These are phyloP conservation scores for Fraxinus sp. DNA, from an alignment of 305 asterid species.

Conservation along the genomic window DNA sequence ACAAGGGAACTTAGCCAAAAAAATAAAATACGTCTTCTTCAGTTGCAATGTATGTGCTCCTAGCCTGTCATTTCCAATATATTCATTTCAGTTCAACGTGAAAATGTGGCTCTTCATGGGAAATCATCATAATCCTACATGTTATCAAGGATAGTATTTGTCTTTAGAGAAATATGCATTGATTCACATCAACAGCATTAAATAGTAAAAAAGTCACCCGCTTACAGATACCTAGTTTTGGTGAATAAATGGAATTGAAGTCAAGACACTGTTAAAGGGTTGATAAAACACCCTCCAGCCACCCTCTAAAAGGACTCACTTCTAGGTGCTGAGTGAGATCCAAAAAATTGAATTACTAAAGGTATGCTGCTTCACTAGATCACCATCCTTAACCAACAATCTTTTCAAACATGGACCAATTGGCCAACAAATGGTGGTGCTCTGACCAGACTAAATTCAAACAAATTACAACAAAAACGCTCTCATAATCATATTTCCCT, in stretches of 20 bases:
- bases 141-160: slow-evolving; percentile 6
- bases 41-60: slow-evolving; percentile 19
- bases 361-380: not conserved
- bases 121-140: slow-evolving; percentile 8
- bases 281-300: not conserved
- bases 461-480: not conserved
- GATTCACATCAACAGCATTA: not conserved
- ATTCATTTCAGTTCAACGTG: not conserved
- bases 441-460: not conserved
- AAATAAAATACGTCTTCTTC: slow-evolving; percentile 12
- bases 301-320: not conserved
- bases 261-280: not conserved
- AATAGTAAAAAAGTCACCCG: not conserved
- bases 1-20: slow-evolving; percentile 6
- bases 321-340: not conserved
- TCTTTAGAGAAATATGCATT: not conserved
- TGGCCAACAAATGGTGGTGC: not conserved
- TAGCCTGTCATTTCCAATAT: slow-evolving; percentile 24
- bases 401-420: not conserved
- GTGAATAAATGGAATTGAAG: not conserved
- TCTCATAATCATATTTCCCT: not conserved
- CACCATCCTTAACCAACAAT: not conserved
- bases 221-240: not conserved
- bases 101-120: not conserved
- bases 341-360: not conserved